Evolutionary conservation across 2,329 filamentous ascomycete species (phyloP).

Genomic region (Helicocarpus griseus): DNA sequence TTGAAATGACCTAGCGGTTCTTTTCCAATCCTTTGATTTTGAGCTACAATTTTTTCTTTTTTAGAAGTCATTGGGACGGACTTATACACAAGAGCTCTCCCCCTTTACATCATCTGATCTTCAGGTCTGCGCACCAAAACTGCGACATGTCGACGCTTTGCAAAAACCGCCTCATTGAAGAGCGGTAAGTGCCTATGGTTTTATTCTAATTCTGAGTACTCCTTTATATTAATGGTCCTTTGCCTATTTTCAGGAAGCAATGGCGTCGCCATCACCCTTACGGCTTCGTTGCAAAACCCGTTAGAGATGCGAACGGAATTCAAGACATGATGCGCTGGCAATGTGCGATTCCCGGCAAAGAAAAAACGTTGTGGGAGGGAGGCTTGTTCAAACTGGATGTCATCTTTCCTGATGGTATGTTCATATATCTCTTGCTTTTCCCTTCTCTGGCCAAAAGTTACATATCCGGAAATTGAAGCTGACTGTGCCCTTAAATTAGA

Average conservation of each 20-base stretch:
- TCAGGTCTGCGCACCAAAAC: neutral
- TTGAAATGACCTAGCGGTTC: too few relatives aligned
- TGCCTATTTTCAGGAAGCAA: constrained; percentile 65
- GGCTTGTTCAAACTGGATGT: constrained; percentile 92
- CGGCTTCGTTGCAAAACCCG: constrained; percentile 87
- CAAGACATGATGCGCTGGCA: constrained; percentile 95
- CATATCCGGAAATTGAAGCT: too few relatives aligned
- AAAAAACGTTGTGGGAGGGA: constrained; percentile 97
- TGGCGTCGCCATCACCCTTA: constrained; percentile 97
- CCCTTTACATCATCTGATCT: too few relatives aligned
- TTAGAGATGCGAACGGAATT: constrained; percentile 66
- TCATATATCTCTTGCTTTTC: neutral
- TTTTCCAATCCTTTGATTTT: too few relatives aligned
- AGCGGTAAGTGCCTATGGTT: constrained; percentile 69
- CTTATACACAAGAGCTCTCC: too few relatives aligned
- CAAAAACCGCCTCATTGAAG: constrained; percentile 77
- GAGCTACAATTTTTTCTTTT: too few relatives aligned
- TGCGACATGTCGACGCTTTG: constrained; percentile 55
- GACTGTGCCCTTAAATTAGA: too few relatives aligned
- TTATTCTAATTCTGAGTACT: neutral
- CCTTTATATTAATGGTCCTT: neutral
- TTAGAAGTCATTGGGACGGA: too few relatives aligned
- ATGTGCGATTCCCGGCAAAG: constrained; percentile 89
- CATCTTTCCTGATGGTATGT: constrained; percentile 80
- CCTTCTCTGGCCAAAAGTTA: too few relatives aligned